Evolutionary conservation across 352 stramenopile genomes (phyloP).

Genomic region (Globisporangium emineosum): DNA sequence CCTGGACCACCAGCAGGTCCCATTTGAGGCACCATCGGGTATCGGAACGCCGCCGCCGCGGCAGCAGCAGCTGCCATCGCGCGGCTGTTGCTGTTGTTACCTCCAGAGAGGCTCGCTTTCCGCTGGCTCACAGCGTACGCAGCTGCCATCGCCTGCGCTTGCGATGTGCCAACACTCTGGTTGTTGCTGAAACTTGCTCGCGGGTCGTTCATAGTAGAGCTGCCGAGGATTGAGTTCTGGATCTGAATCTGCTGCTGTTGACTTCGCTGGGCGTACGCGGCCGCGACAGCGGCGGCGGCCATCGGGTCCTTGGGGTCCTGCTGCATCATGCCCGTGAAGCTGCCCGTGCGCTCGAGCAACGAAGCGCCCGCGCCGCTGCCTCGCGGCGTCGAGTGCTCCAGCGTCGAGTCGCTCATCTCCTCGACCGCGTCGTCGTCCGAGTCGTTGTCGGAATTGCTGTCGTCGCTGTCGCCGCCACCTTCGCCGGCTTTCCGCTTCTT

Average conservation of each 20-base stretch:
- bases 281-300: neutral
- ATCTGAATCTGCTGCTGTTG: slow-evolving; percentile 15
- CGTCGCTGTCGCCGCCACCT: slow-evolving; percentile 37
- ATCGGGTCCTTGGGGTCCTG: slow-evolving; percentile 17
- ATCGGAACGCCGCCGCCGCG: slow-evolving; percentile 35
- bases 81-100: slow-evolving; percentile 19
- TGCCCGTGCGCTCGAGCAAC: slow-evolving; percentile 13
- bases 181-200: slow-evolving; percentile 12
- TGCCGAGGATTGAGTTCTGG: neutral
- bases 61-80: slow-evolving; percentile 26
- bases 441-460: slow-evolving; percentile 26
- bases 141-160: slow-evolving; percentile 16
- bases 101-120: slow-evolving; percentile 12
- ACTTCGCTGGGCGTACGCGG: slow-evolving; percentile 12
- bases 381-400: slow-evolving; percentile 17
- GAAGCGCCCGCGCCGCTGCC: neutral
- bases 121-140: slow-evolving; percentile 13
- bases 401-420: slow-evolving; percentile 22
- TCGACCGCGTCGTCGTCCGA: slow-evolving; percentile 16
- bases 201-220: slow-evolving; percentile 2
- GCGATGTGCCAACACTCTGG: neutral
- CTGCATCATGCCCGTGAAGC: slow-evolving; percentile 21
- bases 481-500: slow-evolving; percentile 30
- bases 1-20: neutral
- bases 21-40: slow-evolving; percentile 27